Percentiles rank a stretch among this genome's conserved stretches.
Evolutionary conservation across 371 early-diverging fungal species (phyloP).

Genomic region (Rhizopus arrhizus): DNA sequence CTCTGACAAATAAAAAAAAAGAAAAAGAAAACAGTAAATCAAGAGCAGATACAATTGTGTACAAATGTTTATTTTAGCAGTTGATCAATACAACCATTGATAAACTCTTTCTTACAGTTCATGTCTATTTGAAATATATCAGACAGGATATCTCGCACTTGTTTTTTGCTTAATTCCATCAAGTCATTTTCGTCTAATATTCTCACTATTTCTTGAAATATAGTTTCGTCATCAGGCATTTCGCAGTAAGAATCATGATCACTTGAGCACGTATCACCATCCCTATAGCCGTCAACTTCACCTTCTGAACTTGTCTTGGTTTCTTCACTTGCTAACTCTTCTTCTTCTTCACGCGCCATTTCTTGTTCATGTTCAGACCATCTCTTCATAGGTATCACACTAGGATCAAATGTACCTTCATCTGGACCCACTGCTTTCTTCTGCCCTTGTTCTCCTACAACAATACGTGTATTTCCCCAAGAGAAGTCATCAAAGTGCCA

Average conservation of each 20-base stretch:
- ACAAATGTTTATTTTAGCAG: slow-evolving; percentile 8
- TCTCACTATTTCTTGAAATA: slow-evolving; percentile 72
- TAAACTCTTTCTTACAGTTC: slow-evolving; percentile 71
- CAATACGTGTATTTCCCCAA: slow-evolving; percentile 92
- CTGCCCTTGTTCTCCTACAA: slow-evolving; percentile 79
- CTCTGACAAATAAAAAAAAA: no score
- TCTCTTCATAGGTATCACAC: slow-evolving; percentile 83
- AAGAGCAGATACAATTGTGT: no score
- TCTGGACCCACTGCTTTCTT: slow-evolving; percentile 59
- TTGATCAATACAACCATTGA: slow-evolving; percentile 80
- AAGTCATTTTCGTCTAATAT: slow-evolving; percentile 75
- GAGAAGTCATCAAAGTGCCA: slow-evolving; percentile 94
- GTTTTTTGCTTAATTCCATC: slow-evolving; percentile 79
- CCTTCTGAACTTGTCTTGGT: slow-evolving; percentile 6
- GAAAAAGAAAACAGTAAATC: no score
- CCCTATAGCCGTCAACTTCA: slow-evolving; percentile 4
- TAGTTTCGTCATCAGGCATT: slow-evolving; percentile 60
- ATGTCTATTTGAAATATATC: slow-evolving; percentile 80
- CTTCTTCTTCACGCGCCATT: slow-evolving; percentile 8
- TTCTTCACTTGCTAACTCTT: slow-evolving; percentile 10
- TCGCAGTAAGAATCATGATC: slow-evolving; percentile 5
- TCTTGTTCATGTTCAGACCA: slow-evolving; percentile 86
- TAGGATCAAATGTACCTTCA: slow-evolving; percentile 78
- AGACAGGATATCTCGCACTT: slow-evolving; percentile 79
- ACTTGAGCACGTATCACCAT: background rate